Conservation (phyloP, 2,329 filamentous ascomycete genomes). For the Neocatenulostroma microsporum region DNA sequence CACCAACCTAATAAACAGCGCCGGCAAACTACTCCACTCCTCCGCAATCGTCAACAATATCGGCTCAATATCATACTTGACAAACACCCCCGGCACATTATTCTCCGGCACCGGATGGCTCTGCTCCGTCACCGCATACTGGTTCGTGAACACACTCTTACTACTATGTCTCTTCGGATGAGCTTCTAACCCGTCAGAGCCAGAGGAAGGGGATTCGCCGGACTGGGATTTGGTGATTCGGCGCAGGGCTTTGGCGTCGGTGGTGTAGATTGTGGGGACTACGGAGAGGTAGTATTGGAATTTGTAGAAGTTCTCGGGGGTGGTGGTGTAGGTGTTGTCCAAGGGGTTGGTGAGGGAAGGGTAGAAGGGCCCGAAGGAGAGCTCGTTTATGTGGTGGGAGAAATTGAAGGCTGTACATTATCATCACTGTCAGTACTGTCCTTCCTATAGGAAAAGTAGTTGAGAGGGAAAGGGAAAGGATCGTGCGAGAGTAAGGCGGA, state of each 20-base stretch:
- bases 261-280: constrained; percentile 84
- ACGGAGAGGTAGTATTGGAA: constrained; percentile 97
- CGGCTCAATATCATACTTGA: constrained; percentile 99
- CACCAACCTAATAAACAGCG: constrained; percentile 71
- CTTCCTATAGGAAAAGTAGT: no score
- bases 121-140: constrained; percentile 95
- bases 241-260: constrained; percentile 37
- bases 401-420: constrained; percentile 75
- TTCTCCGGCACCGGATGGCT: constrained; percentile 60
- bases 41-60: constrained; percentile 82
- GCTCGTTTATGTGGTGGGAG: constrained; percentile 89
- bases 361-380: constrained; percentile 96
- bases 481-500: no score
- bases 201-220: constrained; percentile 36
- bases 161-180: constrained; percentile 31
- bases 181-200: constrained; percentile 27
- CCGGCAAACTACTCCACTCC: constrained; percentile 64
- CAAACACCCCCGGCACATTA: constrained; percentile 79
- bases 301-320: constrained; percentile 76
- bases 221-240: constrained; percentile 19
- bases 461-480: no score
- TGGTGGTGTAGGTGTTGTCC: constrained; percentile 76
- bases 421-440: no score
- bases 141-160: constrained; percentile 79
- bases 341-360: constrained; percentile 89